These are phyloP conservation scores for Apostasia shenzhenica DNA, from an alignment of 106 monocot species.

Conservation along the genomic window DNA sequence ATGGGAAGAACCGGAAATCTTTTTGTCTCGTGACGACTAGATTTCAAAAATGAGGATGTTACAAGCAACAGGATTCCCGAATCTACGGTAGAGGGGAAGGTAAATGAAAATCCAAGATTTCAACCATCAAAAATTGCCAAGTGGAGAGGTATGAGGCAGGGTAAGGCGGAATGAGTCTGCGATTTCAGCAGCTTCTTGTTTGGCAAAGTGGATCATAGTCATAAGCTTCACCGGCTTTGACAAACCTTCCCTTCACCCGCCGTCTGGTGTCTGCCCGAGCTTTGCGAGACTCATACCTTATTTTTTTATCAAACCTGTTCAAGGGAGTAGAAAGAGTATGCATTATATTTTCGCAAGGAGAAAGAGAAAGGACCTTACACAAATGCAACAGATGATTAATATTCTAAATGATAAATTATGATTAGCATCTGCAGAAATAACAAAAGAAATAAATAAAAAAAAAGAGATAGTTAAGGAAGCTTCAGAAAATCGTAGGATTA, in stretches of 20 bases:
- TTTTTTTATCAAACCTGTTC: conserved; percentile 92
- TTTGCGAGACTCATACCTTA: conserved; percentile 89
- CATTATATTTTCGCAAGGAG: too few species aligned
- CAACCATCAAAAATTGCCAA: conserved; percentile 1
- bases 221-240: conserved; percentile 86
- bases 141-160: not conserved
- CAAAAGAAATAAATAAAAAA: not conserved
- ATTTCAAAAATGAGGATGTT: not conserved
- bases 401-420: not conserved
- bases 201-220: conserved; percentile 84
- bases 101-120: not conserved
- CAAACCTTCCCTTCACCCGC: conserved; percentile 89
- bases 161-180: not conserved
- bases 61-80: not conserved
- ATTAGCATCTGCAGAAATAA: not conserved
- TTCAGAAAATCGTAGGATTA: not conserved
- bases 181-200: conserved; percentile 53
- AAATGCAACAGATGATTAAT: too few species aligned
- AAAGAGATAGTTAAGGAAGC: not conserved
- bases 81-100: not conserved
- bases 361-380: too few species aligned
- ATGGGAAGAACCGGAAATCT: not conserved
- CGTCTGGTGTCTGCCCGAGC: conserved; percentile 71
- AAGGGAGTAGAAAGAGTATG: not conserved
- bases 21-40: not conserved